Base-by-base conservation (phyloP, 2,329 filamentous ascomycete species). In the Fusarium torreyae region DNA sequence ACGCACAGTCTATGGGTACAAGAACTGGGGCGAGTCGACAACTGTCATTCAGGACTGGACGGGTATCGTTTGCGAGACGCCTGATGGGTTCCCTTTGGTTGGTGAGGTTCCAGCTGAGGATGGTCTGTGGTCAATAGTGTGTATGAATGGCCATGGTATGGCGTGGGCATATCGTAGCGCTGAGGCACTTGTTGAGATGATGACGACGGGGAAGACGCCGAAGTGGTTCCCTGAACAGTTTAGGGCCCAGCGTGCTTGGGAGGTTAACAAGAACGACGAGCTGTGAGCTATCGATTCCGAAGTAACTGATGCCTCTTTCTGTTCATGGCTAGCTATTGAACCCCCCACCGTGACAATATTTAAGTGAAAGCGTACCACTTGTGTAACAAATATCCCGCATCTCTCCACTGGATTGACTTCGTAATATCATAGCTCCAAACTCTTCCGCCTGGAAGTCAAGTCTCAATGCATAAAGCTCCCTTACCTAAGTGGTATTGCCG, bases 201-300 rank as follows among this genome's bases (percentile, higher is more conserved):
- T 67, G 63, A 67, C 57, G 1, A 66, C 52, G 28, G 63, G 51
- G 5, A 63, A 67, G 42, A 57, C 63, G 0, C 63, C 63, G 0
- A 67, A 67, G 5, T 67, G 63, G 63, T 67, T 67, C 15, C 63
- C 63, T 17, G 42, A 63, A 8, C 63, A 67, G 3, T 67, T 67
- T 0, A 67, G 26, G n/a, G 63, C 63, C 6, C 57, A 49, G 9
- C 57, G 63, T 7, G 63, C 63, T 22, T 67, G 63, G 63, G 57
- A 67, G 22, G 51, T 7, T 2, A 22, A 57, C 14, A 5, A 18
- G 0, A 8, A 63, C 7, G 63, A 49, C 1, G 63, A 67, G 42
- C 2, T 66, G 6, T 66, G 36, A 45, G 6, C 11, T 15, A 13
- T 9, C 7, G 26, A 10, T 28, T 28, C 9, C 13, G 4, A 31